A percentile compares a stretch with the other conserved stretches of the same genome.
These are phyloP conservation scores for Fusarium burgessii DNA, from an alignment of 2,329 filamentous ascomycete species.

Conservation along the genomic window DNA sequence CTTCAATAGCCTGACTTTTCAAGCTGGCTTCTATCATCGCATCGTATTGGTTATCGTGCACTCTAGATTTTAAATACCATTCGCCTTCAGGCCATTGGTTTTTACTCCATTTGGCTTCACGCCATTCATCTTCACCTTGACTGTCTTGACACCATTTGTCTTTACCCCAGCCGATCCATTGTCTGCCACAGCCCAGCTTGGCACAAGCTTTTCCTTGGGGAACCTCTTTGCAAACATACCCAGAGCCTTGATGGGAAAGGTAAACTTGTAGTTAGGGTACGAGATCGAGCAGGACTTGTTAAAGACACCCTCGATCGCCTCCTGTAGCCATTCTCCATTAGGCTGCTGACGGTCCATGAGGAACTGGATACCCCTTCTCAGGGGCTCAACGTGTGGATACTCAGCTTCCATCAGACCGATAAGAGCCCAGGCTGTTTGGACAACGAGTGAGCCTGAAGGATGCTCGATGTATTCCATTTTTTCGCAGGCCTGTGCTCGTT, in stretches of 20 bases:
- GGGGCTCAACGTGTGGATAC: constrained; percentile 79
- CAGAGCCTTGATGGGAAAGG: constrained; percentile 92
- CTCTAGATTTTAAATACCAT: not conserved
- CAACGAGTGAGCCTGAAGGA: constrained; percentile 81
- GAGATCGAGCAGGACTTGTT: constrained; percentile 99
- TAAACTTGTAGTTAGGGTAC: constrained; percentile 99
- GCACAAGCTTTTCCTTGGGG: constrained; percentile 69
- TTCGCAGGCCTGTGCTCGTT: constrained; percentile 74
- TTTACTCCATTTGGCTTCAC: not conserved
- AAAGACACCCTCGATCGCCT: constrained; percentile 97
- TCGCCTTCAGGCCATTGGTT: not conserved
- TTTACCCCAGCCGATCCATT: constrained; percentile 3
- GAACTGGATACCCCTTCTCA: constrained; percentile 80
- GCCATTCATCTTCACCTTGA: not conserved
- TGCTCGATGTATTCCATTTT: constrained; percentile 81
- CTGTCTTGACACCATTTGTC: not conserved
- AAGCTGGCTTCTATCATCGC: not conserved
- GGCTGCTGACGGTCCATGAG: constrained; percentile 86
- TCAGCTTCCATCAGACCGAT: constrained; percentile 85
- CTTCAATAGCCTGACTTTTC: not conserved
- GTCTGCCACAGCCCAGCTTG: constrained; percentile 22
- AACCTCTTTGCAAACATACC: constrained; percentile 86
- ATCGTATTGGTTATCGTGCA: not conserved
- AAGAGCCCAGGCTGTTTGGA: constrained; percentile 93
- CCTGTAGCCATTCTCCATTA: constrained; percentile 95